phyloP scores from a whole-genome alignment of 2,329 filamentous ascomycete genomes.

The Claviceps africana region DNA sequence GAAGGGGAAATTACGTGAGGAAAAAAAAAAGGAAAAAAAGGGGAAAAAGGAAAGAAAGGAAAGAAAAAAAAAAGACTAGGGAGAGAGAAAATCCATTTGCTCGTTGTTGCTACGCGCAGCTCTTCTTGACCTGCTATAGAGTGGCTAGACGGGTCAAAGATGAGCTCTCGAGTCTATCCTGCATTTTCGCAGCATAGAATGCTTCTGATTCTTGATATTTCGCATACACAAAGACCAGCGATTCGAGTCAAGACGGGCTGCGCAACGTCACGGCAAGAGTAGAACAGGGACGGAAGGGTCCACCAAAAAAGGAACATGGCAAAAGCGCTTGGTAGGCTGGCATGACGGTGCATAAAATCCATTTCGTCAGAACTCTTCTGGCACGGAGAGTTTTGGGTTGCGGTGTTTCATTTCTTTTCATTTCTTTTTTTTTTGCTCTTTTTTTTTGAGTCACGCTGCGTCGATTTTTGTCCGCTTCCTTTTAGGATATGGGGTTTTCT shows the following conservation, averaged over 20 bases:
- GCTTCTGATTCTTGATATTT: not conserved
- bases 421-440: not conserved
- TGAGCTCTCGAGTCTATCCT: not conserved
- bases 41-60: not conserved
- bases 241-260: not conserved
- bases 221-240: not conserved
- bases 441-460: not conserved
- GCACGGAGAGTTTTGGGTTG: not conserved
- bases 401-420: not conserved
- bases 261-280: not conserved
- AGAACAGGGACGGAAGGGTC: not conserved
- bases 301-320: not conserved
- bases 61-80: not conserved
- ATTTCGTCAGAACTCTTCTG: not conserved
- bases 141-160: not conserved
- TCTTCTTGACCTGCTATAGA: not conserved
- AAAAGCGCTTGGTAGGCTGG: conserved; percentile 4
- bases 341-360: conserved; percentile 3
- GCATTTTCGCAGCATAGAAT: conserved; percentile 5
- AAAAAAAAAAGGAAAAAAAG: too few species aligned
- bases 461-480: not conserved
- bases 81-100: not conserved
- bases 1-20: too few species aligned
- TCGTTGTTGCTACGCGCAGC: not conserved
- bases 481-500: not conserved